Conservation (phyloP, 2,329 filamentous ascomycete species). For the Monilinia fructigena region DNA sequence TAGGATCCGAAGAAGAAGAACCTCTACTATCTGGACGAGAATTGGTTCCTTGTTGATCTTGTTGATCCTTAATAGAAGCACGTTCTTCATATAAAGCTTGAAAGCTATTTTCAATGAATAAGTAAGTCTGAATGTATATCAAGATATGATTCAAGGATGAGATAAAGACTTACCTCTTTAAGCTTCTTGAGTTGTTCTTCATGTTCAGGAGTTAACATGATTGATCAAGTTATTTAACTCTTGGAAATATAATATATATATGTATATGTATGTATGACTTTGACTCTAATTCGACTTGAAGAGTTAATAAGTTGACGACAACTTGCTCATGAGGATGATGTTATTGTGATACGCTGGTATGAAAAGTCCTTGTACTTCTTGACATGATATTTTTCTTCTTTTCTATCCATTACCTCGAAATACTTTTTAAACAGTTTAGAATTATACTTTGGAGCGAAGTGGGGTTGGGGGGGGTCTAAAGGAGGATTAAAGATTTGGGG, state of each 20-base stretch:
- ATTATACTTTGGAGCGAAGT: slow-evolving; percentile 1
- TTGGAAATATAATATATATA: not conserved
- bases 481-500: too few species aligned
- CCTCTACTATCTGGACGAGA: slow-evolving; percentile 11
- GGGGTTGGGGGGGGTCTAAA: not conserved
- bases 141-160: not conserved
- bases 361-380: not conserved
- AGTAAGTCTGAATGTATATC: not conserved
- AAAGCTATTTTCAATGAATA: not conserved
- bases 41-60: not conserved
- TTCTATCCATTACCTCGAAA: not conserved
- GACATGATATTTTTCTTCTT: not conserved
- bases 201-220: slow-evolving; percentile 25
- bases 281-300: not conserved
- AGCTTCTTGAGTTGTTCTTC: slow-evolving; percentile 27
- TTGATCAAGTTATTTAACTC: not conserved
- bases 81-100: slow-evolving; percentile 14
- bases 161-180: slow-evolving; percentile 26
- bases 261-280: not conserved
- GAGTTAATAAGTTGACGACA: not conserved
- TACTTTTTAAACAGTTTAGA: not conserved
- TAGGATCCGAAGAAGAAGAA: slow-evolving; percentile 41
- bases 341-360: not conserved
- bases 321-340: too few species aligned
- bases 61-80: not conserved